Conservation (phyloP, 2,329 filamentous ascomycete genomes). For the Biscogniauxia marginata region DNA sequence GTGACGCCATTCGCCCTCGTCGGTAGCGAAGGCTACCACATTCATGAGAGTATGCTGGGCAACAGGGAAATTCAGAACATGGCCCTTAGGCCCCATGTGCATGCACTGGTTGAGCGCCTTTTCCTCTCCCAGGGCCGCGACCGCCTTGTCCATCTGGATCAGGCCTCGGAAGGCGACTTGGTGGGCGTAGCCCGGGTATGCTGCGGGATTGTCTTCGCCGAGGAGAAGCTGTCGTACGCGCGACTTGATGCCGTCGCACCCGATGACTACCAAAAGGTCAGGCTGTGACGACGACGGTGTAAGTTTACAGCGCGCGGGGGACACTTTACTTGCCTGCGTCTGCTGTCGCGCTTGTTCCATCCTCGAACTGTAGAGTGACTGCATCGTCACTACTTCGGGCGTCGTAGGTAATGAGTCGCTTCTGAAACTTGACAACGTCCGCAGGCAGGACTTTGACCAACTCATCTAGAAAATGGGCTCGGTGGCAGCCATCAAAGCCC, state of each 20-base stretch:
- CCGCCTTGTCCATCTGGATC: conserved; percentile 47
- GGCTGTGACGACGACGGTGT: no score
- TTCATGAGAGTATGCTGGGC: conserved; percentile 25
- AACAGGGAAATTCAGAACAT: conserved; percentile 24
- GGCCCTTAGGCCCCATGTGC: conserved; percentile 22
- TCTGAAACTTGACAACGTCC: conserved; percentile 39
- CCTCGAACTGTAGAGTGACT: conserved; percentile 40
- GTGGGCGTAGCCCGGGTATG: conserved; percentile 46
- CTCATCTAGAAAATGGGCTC: conserved; percentile 48
- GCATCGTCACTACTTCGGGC: conserved; percentile 22
- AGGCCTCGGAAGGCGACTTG: conserved; percentile 51
- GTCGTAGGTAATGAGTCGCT: conserved; percentile 34
- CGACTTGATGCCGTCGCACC: conserved; percentile 50
- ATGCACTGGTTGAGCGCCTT: conserved; percentile 23
- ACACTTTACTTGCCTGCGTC: conserved; percentile 26
- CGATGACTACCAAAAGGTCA: conserved; percentile 36
- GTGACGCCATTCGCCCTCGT: conserved; percentile 19
- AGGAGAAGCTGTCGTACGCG: conserved; percentile 44
- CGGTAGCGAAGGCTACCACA: conserved; percentile 19
- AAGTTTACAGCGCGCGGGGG: no score
- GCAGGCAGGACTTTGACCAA: conserved; percentile 46
- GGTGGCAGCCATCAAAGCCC: conserved; percentile 33
- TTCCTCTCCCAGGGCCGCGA: conserved; percentile 42
- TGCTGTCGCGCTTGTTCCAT: conserved; percentile 40
- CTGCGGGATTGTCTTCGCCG: conserved; percentile 38